These are phyloP conservation scores for Epichloe bromicola DNA, from an alignment of 2,329 filamentous ascomycete genomes.

Conservation along the genomic window DNA sequence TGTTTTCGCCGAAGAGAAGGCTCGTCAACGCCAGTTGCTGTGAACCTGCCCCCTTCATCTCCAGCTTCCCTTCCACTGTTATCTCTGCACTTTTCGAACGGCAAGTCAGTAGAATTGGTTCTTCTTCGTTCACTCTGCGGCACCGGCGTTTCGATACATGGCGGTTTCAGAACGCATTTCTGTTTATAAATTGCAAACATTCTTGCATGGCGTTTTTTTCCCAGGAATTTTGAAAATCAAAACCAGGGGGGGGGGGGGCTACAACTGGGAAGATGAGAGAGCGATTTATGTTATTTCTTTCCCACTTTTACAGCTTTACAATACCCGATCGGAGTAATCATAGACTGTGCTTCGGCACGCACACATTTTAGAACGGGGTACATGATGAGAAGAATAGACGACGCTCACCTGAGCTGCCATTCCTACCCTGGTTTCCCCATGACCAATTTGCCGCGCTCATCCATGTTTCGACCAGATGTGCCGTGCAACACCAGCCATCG, in stretches of 20 bases:
- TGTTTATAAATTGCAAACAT: not conserved
- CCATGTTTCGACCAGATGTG: too few relatives aligned
- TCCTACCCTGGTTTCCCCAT: too few relatives aligned
- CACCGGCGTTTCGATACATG: not conserved
- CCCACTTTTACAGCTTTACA: not conserved
- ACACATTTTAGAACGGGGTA: not conserved
- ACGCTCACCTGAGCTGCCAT: not conserved
- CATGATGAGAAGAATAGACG: slow-evolving; percentile 4
- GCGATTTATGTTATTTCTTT: not conserved
- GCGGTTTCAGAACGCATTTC: not conserved
- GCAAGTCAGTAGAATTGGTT: not conserved
- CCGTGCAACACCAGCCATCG: too few relatives aligned
- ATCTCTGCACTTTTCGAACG: not conserved
- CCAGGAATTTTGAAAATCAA: not conserved
- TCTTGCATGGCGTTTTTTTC: slow-evolving; percentile 1
- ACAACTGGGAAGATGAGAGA: not conserved
- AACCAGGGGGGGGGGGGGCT: not conserved
- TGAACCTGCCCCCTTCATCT: not conserved
- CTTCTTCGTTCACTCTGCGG: not conserved
- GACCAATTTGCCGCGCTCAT: too few relatives aligned
- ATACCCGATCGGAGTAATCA: slow-evolving; percentile 1
- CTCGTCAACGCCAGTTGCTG: slow-evolving; percentile 28
- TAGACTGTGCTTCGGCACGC: slow-evolving; percentile 1
- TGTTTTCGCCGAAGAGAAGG: slow-evolving; percentile 82
- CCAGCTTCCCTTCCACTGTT: not conserved